These are phyloP conservation scores for Saccharomycopsis guyanensis DNA, from an alignment of 805 yeast species.

Conservation along the genomic window DNA sequence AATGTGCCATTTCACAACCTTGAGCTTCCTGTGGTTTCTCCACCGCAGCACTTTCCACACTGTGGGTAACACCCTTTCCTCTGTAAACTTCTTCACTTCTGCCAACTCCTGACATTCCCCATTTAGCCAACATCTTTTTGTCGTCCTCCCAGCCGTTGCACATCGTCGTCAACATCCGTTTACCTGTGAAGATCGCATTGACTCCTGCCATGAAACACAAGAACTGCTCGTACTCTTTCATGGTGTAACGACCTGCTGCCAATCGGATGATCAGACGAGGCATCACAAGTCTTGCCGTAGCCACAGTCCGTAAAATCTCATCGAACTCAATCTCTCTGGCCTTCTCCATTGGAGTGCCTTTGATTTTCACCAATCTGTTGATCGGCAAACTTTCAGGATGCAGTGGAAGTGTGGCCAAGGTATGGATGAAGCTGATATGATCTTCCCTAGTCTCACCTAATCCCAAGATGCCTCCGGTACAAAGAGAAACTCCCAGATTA, in stretches of 20 bases:
- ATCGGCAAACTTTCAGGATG: constrained; percentile 84
- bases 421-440: constrained; percentile 58
- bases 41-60: no score
- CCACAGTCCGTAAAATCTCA: constrained; percentile 57
- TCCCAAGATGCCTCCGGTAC: constrained; percentile 77
- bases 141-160: constrained; percentile 84
- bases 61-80: neutral
- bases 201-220: constrained; percentile 72
- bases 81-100: neutral
- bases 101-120: constrained; percentile 43
- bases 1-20: no score
- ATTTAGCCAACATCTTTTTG: constrained; percentile 52
- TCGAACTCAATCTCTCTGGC: constrained; percentile 47
- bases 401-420: constrained; percentile 57
- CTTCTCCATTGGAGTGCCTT: constrained; percentile 68
- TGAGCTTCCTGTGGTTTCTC: no score
- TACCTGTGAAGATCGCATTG: constrained; percentile 77
- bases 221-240: constrained; percentile 71
- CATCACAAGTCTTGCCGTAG: constrained; percentile 71
- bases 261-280: constrained; percentile 63
- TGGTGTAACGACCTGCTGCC: constrained; percentile 77
- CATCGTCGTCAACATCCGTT: constrained; percentile 73
- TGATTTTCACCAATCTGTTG: constrained; percentile 67
- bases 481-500: constrained; percentile 55
- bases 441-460: constrained; percentile 69